Percentiles rank a stretch among this genome's conserved stretches.
phyloP scores from a whole-genome alignment of 108 stramenopile species.

The Pseudonitzschia multistriata region DNA sequence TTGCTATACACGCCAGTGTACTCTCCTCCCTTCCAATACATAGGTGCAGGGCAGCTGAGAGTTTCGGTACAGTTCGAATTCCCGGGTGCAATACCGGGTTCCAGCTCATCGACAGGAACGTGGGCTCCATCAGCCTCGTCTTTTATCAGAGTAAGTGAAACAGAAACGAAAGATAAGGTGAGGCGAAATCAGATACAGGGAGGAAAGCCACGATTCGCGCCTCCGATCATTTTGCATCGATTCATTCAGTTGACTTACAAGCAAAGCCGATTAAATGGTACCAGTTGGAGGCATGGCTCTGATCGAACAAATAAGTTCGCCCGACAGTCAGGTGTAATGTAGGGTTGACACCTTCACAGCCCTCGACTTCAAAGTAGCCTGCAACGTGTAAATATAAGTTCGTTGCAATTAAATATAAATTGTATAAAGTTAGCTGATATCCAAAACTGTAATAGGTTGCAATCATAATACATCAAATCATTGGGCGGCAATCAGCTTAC shows the following conservation, averaged over 20 bases:
- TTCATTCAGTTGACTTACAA: slow-evolving; percentile 2
- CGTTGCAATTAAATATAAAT: not conserved
- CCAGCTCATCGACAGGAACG: slow-evolving; percentile 72
- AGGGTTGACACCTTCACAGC: slow-evolving; percentile 31
- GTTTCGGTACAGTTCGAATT: slow-evolving; percentile 31
- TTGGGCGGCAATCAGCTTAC: not conserved
- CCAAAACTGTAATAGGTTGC: not conserved
- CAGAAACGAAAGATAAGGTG: not conserved
- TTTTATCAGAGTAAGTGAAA: not conserved
- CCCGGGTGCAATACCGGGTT: slow-evolving; percentile 62
- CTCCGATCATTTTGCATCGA: too few relatives aligned
- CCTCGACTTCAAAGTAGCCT: slow-evolving; percentile 30
- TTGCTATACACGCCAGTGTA: slow-evolving; percentile 58
- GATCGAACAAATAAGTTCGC: slow-evolving; percentile 28
- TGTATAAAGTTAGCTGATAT: not conserved
- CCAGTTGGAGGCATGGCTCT: slow-evolving; percentile 27
- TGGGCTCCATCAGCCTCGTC: slow-evolving; percentile 88
- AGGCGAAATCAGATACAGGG: not conserved
- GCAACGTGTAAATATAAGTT: not conserved
- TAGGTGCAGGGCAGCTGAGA: slow-evolving; percentile 76
- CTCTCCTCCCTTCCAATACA: slow-evolving; percentile 66
- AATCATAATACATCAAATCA: too few relatives aligned
- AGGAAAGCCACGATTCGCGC: not conserved
- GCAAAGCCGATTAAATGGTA: slow-evolving; percentile 25
- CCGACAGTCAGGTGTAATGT: slow-evolving; percentile 25